These are phyloP conservation scores for Misopates orontium DNA, from an alignment of 257 asterid species.

Conservation along the genomic window DNA sequence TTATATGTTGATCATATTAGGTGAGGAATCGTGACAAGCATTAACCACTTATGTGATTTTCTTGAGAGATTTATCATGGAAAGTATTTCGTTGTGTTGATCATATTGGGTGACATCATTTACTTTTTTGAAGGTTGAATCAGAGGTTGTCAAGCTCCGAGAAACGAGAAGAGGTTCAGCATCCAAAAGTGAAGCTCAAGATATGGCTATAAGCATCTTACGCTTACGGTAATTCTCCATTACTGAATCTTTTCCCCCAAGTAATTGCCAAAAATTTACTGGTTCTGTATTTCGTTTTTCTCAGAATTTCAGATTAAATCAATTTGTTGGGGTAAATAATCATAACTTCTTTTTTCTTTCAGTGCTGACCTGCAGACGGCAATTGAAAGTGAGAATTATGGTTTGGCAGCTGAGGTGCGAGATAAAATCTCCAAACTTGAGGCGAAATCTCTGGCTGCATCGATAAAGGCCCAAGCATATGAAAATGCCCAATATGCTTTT, in stretches of 20 bases:
- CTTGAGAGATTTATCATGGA: not conserved
- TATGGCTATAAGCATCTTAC: constrained; percentile 84
- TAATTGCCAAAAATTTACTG: constrained; percentile 7
- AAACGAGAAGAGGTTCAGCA: constrained; percentile 70
- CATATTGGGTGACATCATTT: constrained; percentile 8
- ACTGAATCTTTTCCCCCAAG: constrained; percentile 3
- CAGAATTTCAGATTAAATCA: not conserved
- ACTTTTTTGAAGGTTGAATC: constrained; percentile 71
- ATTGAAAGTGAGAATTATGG: constrained; percentile 75
- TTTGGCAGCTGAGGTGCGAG: constrained; percentile 87
- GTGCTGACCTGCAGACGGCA: constrained; percentile 90
- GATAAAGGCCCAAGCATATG: constrained; percentile 75
- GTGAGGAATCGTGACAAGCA: too few species aligned
- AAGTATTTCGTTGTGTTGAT: not conserved
- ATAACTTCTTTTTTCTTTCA: constrained; percentile 42
- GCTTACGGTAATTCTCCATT: constrained; percentile 62
- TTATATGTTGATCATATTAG: too few species aligned
- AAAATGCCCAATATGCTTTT: constrained; percentile 69
- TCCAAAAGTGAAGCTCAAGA: constrained; percentile 97
- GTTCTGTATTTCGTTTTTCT: constrained; percentile 11
- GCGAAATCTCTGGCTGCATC: constrained; percentile 86
- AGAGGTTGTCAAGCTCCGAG: constrained; percentile 69
- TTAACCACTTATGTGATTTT: too few species aligned
- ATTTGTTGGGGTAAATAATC: constrained; percentile 19
- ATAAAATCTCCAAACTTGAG: constrained; percentile 82